phyloP scores from a whole-genome alignment of 2,329 filamentous ascomycete species.

The Claviceps maximensis region DNA sequence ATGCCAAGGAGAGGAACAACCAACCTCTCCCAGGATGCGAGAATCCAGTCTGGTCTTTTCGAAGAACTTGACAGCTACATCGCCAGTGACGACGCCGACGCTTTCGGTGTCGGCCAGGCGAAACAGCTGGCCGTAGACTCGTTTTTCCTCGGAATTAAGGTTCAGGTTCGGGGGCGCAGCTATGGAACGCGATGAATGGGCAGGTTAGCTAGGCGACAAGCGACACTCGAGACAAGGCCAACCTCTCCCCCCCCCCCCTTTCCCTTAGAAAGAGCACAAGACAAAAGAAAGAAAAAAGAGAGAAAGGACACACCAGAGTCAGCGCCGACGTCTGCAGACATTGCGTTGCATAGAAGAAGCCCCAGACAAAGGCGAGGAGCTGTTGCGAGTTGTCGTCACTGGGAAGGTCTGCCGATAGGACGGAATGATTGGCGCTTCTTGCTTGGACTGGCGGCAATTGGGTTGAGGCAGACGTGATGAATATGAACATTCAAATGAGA shows the following conservation, averaged over 20 bases:
- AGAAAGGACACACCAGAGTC: slow-evolving; percentile 11
- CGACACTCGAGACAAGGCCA: background rate
- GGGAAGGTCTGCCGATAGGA: background rate
- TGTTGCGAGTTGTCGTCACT: slow-evolving; percentile 1
- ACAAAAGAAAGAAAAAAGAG: background rate
- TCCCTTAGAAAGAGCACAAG: too few species aligned
- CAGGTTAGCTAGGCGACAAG: slow-evolving; percentile 6
- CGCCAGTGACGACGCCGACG: slow-evolving; percentile 87
- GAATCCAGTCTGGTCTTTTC: slow-evolving; percentile 87
- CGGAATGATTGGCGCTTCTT: background rate
- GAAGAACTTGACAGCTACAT: slow-evolving; percentile 94
- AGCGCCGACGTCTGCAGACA: slow-evolving; percentile 14
- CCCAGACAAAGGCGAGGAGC: background rate
- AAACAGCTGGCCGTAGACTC: slow-evolving; percentile 86
- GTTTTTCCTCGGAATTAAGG: slow-evolving; percentile 82
- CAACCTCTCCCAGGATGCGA: slow-evolving; percentile 72
- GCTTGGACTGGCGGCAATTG: background rate
- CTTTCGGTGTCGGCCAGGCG: slow-evolving; percentile 82
- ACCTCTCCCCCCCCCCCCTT: too few species aligned
- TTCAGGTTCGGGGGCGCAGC: slow-evolving; percentile 62
- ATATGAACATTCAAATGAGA: background rate
- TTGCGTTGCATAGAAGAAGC: slow-evolving; percentile 8
- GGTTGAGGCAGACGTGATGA: background rate
- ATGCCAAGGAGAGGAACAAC: slow-evolving; percentile 19
- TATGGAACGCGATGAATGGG: slow-evolving; percentile 13